Evolutionary conservation across 1,284 basidiomycete species (phyloP).

Genomic region (Leccinum cinnamomeum): DNA sequence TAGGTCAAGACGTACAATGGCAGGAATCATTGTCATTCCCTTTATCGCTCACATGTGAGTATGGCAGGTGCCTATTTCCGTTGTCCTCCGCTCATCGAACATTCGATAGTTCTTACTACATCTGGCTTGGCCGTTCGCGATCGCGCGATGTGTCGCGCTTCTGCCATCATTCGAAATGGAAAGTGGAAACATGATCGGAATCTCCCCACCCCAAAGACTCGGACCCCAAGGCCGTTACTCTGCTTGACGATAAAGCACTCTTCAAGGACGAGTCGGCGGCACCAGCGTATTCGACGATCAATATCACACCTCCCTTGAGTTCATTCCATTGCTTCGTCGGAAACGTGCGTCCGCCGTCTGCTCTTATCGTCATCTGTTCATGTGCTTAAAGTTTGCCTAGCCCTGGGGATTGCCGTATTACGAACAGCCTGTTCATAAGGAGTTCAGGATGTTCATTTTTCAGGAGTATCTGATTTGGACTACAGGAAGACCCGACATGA

Average conservation of each 20-base stretch:
- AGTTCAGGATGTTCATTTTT: slow-evolving; percentile 52
- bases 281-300: slow-evolving; percentile 40
- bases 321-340: slow-evolving; percentile 77
- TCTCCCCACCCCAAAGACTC: slow-evolving; percentile 1
- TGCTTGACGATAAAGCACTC: slow-evolving; percentile 24
- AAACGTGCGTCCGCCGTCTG: slow-evolving; percentile 39
- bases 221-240: slow-evolving; percentile 35
- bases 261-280: slow-evolving; percentile 28
- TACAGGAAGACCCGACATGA: slow-evolving; percentile 80
- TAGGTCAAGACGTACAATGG: slow-evolving; percentile 70
- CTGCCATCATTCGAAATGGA: slow-evolving; percentile 69
- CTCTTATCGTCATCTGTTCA: background rate
- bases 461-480: too few relatives aligned
- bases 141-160: slow-evolving; percentile 60
- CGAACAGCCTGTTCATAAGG: slow-evolving; percentile 70
- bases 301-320: slow-evolving; percentile 59
- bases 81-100: slow-evolving; percentile 1
- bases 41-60: slow-evolving; percentile 66
- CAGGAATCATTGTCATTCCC: slow-evolving; percentile 66
- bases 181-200: slow-evolving; percentile 65
- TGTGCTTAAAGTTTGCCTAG: slow-evolving; percentile 33
- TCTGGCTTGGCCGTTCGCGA: slow-evolving; percentile 76
- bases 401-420: slow-evolving; percentile 79
- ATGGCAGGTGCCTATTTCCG: background rate
- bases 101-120: slow-evolving; percentile 60